Percentiles rank a stretch among this genome's conserved stretches.
phyloP scores from a whole-genome alignment of 257 asterid genomes.

The Nicotiana knightiana region DNA sequence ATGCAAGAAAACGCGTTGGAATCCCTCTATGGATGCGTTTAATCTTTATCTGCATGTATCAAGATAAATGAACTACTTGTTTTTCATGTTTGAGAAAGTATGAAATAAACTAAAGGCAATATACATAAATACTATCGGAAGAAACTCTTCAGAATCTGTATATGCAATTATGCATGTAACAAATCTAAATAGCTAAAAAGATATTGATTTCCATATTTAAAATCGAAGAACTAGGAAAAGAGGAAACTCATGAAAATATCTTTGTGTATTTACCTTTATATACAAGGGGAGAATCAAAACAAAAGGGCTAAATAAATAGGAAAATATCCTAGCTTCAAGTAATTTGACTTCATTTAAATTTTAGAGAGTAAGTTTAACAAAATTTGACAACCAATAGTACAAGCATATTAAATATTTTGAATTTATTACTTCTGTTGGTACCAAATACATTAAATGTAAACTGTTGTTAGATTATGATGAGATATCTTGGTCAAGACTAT shows the following conservation, averaged over 20 bases:
- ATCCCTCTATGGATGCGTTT: not conserved
- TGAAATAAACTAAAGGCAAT: not conserved
- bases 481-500: not conserved
- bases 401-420: not conserved
- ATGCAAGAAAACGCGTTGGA: not conserved
- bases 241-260: not conserved
- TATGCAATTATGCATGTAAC: not conserved
- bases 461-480: not conserved
- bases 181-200: not conserved
- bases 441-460: not conserved
- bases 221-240: not conserved
- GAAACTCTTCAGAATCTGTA: not conserved
- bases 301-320: not conserved
- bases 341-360: too few relatives aligned
- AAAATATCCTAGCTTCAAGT: too few relatives aligned
- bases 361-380: not conserved
- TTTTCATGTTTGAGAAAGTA: not conserved
- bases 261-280: not conserved
- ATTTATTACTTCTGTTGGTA: not conserved
- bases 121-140: not conserved
- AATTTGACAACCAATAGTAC: not conserved
- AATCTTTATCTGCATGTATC: not conserved
- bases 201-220: not conserved
- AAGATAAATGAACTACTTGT: not conserved
- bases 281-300: not conserved